These are phyloP conservation scores for Ophiocytium majus DNA, from an alignment of 352 stramenopile genomes.

Conservation along the genomic window DNA sequence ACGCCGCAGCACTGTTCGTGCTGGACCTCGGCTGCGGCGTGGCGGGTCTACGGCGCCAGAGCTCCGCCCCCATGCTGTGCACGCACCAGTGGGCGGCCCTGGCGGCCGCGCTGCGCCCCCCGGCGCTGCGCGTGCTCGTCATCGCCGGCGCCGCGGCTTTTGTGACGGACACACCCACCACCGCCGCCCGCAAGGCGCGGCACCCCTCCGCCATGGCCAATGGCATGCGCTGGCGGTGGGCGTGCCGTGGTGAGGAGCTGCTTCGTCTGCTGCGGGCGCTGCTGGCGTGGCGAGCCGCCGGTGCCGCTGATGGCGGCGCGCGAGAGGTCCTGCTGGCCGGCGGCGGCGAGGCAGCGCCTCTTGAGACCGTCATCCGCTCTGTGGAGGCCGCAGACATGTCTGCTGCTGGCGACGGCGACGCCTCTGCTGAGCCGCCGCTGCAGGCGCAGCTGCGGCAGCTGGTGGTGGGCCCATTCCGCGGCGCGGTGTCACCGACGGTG, in stretches of 20 bases:
- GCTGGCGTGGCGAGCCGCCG: slow-evolving; percentile 31
- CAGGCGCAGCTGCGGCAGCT: not conserved
- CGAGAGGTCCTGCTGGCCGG: slow-evolving; percentile 26
- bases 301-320: slow-evolving; percentile 24
- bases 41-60: slow-evolving; percentile 24
- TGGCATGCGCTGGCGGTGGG: not conserved
- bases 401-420: too few species aligned
- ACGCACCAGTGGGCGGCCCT: slow-evolving; percentile 36
- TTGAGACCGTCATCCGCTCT: not conserved
- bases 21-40: slow-evolving; percentile 32
- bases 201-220: slow-evolving; percentile 26
- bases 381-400: too few species aligned
- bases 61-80: slow-evolving; percentile 36
- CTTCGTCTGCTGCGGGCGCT: slow-evolving; percentile 35
- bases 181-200: slow-evolving; percentile 20
- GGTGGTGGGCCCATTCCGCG: not conserved
- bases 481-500: not conserved
- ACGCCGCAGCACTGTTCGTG: slow-evolving; percentile 38
- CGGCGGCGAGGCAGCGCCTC: not conserved
- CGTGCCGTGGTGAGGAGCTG: slow-evolving; percentile 42
- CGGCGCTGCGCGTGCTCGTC: slow-evolving; percentile 33
- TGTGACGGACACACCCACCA: slow-evolving; percentile 32
- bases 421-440: too few species aligned
- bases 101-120: slow-evolving; percentile 20
- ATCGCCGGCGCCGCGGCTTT: slow-evolving; percentile 33